Conservation (phyloP, 2,329 filamentous ascomycete species). For the Penicillium fuscoglaucum region DNA sequence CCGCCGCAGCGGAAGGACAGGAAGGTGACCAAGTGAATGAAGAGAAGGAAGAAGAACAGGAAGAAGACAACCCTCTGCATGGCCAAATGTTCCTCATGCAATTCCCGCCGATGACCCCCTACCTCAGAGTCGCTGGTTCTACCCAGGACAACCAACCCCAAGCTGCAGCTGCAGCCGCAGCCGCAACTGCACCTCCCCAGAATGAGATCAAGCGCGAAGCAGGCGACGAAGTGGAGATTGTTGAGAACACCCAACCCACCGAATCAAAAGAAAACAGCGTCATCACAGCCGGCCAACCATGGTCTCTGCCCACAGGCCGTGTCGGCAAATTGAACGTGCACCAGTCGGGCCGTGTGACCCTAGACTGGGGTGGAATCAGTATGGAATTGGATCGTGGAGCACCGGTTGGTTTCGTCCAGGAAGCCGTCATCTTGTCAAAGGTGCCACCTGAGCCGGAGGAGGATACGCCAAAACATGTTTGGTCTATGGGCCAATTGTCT, state of each 20-base stretch:
- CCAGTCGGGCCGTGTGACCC: constrained; percentile 59
- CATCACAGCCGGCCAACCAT: constrained; percentile 44
- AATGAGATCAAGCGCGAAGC: constrained; percentile 32
- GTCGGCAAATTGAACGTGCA: constrained; percentile 64
- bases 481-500: constrained; percentile 62
- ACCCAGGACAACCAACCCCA: constrained; percentile 6
- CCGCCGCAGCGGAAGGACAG: constrained; percentile 16
- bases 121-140: constrained; percentile 47
- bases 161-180: neutral
- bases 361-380: constrained; percentile 63
- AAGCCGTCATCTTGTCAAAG: constrained; percentile 50
- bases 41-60: constrained; percentile 20
- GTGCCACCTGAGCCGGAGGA: constrained; percentile 22
- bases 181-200: constrained; percentile 6
- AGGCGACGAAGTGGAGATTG: constrained; percentile 32
- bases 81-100: constrained; percentile 64
- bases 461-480: constrained; percentile 46
- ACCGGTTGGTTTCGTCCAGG: constrained; percentile 60
- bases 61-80: constrained; percentile 40
- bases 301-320: constrained; percentile 52
- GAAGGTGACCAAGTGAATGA: constrained; percentile 16
- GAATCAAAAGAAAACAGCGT: constrained; percentile 30
- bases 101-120: constrained; percentile 63
- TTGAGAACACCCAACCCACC: constrained; percentile 20
- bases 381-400: constrained; percentile 60